Conservation (phyloP, 192 early-diverging fungal genomes). For the Paraglomus brasilianum region DNA sequence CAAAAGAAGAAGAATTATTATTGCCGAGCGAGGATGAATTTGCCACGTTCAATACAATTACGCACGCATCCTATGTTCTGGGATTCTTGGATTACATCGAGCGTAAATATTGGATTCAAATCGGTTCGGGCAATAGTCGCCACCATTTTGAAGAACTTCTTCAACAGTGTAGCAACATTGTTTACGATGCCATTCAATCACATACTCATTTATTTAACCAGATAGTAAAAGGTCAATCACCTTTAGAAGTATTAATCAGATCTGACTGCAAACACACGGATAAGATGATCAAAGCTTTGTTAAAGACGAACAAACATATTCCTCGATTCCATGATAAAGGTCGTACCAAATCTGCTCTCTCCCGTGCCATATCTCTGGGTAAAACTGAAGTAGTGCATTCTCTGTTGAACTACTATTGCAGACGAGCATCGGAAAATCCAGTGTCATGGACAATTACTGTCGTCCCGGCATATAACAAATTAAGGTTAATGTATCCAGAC, state of each 20-base stretch:
- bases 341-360: conserved; percentile 14
- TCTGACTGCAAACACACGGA: conserved; percentile 10
- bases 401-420: conserved; percentile 15
- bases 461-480: neutral
- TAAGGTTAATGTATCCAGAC: conserved; percentile 14
- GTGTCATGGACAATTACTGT: conserved; percentile 18
- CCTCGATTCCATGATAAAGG: conserved; percentile 9
- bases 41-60: neutral
- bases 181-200: neutral
- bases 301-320: conserved; percentile 17
- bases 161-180: neutral
- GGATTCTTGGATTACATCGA: conserved; percentile 4
- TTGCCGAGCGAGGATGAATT: conserved; percentile 1
- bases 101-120: conserved; percentile 9
- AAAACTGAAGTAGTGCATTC: conserved; percentile 17
- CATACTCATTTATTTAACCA: conserved; percentile 15
- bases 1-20: neutral
- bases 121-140: neutral
- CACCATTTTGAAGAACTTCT: conserved; percentile 3
- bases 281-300: conserved; percentile 5
- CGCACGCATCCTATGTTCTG: neutral
- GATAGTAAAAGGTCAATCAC: conserved; percentile 14
- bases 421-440: conserved; percentile 5
- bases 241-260: conserved; percentile 18
- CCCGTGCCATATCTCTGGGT: conserved; percentile 6